Base-by-base conservation (phyloP, 2,329 filamentous ascomycete species). In the Fonsecaea nubica region DNA sequence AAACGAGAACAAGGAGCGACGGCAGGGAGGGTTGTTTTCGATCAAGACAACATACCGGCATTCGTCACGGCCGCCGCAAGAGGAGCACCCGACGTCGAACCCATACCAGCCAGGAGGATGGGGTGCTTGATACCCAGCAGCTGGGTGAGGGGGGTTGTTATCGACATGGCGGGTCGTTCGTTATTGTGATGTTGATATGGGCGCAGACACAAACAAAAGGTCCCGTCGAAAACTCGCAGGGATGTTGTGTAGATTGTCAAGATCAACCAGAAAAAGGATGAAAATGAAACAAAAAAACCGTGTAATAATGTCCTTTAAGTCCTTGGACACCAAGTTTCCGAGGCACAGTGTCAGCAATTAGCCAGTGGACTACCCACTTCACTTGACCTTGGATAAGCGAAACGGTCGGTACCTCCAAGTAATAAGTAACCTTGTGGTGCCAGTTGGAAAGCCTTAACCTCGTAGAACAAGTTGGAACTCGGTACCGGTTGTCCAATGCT, bases 21-120 rank as follows among this genome's bases (percentile, higher is more conserved):
- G n/a, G n/a, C n/a, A n/a, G n/a, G n/a, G n/a, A n/a, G n/a, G n/a
- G n/a, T n/a, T n/a, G n/a, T n/a, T n/a, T n/a, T n/a, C n/a, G 1
- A 25, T 25, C 25, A 1, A 25, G 25, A 25, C 25, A 25, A 61
- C 61, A 30, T 50, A 57, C 69, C 72, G 8, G 71, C 72, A 62
- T 74, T 74, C 1, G 72, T 70, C 30, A 74, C 72, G 7, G 72
- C 72, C 1, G 72, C 72, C 4, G 67, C 72, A 12, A 74, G 59
- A n/a, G 69, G 66, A 2, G 71, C 67, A 2, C 71, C 72, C 7
- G 72, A 66, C 10, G 69, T 69, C 38, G 62, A 58, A 7, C 69
- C 71, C 72, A 74, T 72, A 35, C 70, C 70, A 2, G 72, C 72
- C 12, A 74, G 71, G 45, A 74, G 60, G 59, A 74, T 69, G 35